Evolutionary conservation across 179 eudicot species (phyloP), one percentile per base, ranked within the genome.

Genomic region (Corrigiola litoralis): DNA sequence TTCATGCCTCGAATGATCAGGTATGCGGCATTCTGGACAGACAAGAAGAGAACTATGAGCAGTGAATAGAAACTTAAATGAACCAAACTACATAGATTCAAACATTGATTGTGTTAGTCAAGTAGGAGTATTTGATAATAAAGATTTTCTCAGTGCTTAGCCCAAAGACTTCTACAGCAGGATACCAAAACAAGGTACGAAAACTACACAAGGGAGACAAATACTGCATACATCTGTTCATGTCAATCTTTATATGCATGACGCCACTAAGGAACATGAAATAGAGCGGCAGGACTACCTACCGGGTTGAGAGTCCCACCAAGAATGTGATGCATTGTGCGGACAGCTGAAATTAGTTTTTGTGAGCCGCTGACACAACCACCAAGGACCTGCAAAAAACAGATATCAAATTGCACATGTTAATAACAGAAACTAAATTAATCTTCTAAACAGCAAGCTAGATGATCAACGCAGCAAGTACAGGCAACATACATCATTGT

Each of bases 231-330:
- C 10, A 57, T 23, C 23, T 33, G 46, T 59, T 21, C 34, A 21
- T 4, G 33, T 25, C 23, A 48, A 20, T 48, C 16, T 40, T n/a
- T 14, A 20, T 10, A 8, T 24, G 49, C 25, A 32, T n/a, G 17
- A 37, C 29, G 11, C 13, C 33, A 42, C 32, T 47, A 17, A 17
- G 29, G 29, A 38, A 23, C 41, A 54, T 58, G 27, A 40, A 18
- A 45, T 29, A 8, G 40, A 16, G 4, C 24, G 42, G 12, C 32
- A 42, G 17, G 17, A 10, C 0, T 14, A 80, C 96, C 69, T 74
- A 94, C 99, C 53, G 99, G 95, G 77, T 88, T 94, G 16, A 94
- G 89, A 61, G 89, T 70, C 13, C 99, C 99, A 20, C 99, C 99
- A 40, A 94, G 77, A 76, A 94, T 62, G 69, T 94, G 96, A 76